Evolutionary conservation across 2,329 filamentous ascomycete genomes (phyloP).

Genomic region (Aspergillus pseudoviridinutans): DNA sequence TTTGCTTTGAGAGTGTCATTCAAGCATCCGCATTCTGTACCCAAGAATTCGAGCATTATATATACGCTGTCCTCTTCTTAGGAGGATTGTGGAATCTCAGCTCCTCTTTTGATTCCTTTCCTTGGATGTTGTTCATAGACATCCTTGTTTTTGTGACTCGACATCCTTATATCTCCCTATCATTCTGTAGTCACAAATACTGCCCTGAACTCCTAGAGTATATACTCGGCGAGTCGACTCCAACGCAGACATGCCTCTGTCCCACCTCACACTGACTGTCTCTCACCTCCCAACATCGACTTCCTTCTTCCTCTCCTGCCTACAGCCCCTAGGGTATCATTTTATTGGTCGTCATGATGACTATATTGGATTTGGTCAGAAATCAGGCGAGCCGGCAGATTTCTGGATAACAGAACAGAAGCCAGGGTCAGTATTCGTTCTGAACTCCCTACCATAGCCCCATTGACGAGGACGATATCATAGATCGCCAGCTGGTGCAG

Average conservation of each 20-base stretch:
- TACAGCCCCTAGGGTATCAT: constrained; percentile 72
- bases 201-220: constrained; percentile 9
- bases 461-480: constrained; percentile 14
- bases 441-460: neutral
- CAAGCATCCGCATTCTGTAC: neutral
- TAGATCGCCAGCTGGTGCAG: constrained; percentile 50
- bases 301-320: constrained; percentile 76
- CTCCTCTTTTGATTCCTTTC: neutral
- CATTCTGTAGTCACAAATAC: neutral
- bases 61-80: neutral
- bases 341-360: constrained; percentile 62
- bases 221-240: constrained; percentile 11
- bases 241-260: constrained; percentile 52
- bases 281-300: constrained; percentile 73
- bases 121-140: neutral
- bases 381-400: constrained; percentile 51
- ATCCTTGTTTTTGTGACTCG: neutral
- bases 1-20: constrained; percentile 2
- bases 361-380: constrained; percentile 59
- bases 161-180: neutral
- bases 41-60: constrained; percentile 7
- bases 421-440: constrained; percentile 46
- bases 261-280: constrained; percentile 64
- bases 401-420: constrained; percentile 63
- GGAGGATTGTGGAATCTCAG: neutral